These are phyloP conservation scores for Globisporangium iwayamae DNA, from an alignment of 352 stramenopile genomes.

Conservation along the genomic window DNA sequence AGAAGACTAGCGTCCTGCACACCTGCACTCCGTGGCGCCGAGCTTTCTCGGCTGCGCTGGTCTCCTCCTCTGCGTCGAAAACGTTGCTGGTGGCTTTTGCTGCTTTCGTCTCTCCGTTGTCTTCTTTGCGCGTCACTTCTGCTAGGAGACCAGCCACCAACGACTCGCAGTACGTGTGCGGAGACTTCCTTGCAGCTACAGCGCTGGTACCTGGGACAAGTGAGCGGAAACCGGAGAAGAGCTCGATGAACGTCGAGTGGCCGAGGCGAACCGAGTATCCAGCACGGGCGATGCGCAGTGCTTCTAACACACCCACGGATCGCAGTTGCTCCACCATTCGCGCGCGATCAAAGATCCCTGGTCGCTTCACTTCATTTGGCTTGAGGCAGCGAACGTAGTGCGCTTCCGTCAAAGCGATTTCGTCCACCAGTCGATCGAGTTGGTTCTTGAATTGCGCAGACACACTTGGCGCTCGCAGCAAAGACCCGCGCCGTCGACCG, in stretches of 20 bases:
- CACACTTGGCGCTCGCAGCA: conserved; percentile 67
- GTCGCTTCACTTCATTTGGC: conserved; percentile 92
- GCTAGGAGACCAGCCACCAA: conserved; percentile 9
- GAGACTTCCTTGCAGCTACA: conserved; percentile 24
- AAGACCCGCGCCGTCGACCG: conserved; percentile 37
- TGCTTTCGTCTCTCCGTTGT: background rate
- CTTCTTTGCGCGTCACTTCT: conserved; percentile 10
- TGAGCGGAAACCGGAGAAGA: conserved; percentile 62
- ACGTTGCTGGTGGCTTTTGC: background rate
- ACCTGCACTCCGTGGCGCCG: conserved; percentile 47
- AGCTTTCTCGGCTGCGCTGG: conserved; percentile 3
- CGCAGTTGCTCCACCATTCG: conserved; percentile 97
- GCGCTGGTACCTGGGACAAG: conserved; percentile 23
- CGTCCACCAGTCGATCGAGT: conserved; percentile 90
- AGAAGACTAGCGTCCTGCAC: conserved; percentile 64
- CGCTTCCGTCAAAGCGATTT: conserved; percentile 93
- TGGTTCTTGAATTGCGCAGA: conserved; percentile 93
- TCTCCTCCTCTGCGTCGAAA: conserved; percentile 1
- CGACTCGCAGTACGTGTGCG: conserved; percentile 18
- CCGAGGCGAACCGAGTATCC: conserved; percentile 95
- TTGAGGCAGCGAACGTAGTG: conserved; percentile 99
- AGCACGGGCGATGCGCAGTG: conserved; percentile 92
- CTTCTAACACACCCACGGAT: conserved; percentile 96
- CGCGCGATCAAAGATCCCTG: conserved; percentile 58
- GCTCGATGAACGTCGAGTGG: conserved; percentile 89